Conservation (phyloP, 495 filamentous ascomycete species). For the Neurospora discreta region DNA sequence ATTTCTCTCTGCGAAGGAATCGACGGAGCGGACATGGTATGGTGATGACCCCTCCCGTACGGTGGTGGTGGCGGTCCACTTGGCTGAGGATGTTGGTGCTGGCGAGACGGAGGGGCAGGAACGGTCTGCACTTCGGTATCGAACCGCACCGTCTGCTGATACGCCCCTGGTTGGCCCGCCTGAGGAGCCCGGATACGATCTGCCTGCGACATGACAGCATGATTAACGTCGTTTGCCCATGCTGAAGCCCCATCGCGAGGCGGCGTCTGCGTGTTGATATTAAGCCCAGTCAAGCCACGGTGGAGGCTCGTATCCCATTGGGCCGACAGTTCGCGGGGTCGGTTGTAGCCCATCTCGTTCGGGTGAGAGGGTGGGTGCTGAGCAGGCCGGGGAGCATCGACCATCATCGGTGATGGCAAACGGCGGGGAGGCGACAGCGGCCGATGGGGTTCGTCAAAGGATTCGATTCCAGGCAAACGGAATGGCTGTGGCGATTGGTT, state of each 20-base stretch:
- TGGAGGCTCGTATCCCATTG: slow-evolving; percentile 74
- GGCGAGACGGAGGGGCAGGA: slow-evolving; percentile 1
- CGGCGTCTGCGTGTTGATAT: slow-evolving; percentile 43
- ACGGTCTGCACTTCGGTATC: slow-evolving; percentile 22
- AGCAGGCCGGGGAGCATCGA: slow-evolving; percentile 38
- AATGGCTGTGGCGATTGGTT: slow-evolving; percentile 28
- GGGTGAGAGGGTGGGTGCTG: slow-evolving; percentile 30
- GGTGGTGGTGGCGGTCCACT: not conserved
- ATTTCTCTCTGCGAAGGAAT: slow-evolving; percentile 42
- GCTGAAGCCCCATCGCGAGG: slow-evolving; percentile 43
- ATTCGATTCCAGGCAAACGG: slow-evolving; percentile 80
- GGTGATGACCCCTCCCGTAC: slow-evolving; percentile 26
- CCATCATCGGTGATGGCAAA: slow-evolving; percentile 56
- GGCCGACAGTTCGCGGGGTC: slow-evolving; percentile 44
- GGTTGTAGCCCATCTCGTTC: slow-evolving; percentile 40
- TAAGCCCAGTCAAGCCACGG: slow-evolving; percentile 59
- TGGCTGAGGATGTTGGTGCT: not conserved
- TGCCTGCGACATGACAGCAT: slow-evolving; percentile 37
- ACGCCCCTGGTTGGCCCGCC: not conserved
- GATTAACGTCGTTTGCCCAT: slow-evolving; percentile 40
- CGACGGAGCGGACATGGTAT: slow-evolving; percentile 41
- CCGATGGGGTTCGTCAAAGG: slow-evolving; percentile 63
- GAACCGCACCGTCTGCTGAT: slow-evolving; percentile 35
- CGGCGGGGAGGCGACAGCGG: slow-evolving; percentile 52
- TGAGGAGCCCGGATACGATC: slow-evolving; percentile 24